Evolutionary conservation across 2,329 filamentous ascomycete species (phyloP).

Genomic region (Aspergillus puulaauensis): DNA sequence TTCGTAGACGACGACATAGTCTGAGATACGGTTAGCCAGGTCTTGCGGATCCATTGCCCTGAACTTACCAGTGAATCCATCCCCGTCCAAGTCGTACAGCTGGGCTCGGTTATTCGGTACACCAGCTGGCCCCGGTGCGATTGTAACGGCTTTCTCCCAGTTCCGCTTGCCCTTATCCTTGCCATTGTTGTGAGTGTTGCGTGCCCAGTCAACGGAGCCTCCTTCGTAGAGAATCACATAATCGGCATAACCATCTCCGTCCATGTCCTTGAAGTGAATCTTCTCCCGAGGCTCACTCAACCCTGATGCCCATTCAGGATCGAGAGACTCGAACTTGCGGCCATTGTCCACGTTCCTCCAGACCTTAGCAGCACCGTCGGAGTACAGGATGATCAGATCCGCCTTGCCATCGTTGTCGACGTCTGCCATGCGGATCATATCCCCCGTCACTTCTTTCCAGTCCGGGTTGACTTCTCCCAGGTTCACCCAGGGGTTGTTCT

Average conservation of each 20-base stretch:
- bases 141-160: not conserved
- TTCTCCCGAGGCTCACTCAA: not conserved
- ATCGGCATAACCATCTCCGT: constrained; percentile 1
- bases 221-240: not conserved
- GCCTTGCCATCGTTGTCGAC: not conserved
- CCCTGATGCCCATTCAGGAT: not conserved
- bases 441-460: not conserved
- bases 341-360: not conserved
- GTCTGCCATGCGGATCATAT: not conserved
- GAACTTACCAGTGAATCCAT: not conserved
- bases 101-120: not conserved
- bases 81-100: not conserved
- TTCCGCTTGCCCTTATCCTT: not conserved
- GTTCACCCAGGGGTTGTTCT: not conserved
- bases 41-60: too few species aligned
- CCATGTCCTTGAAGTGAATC: not conserved
- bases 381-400: not conserved
- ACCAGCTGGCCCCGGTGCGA: not conserved
- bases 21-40: not conserved
- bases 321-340: not conserved
- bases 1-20: not conserved
- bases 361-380: not conserved
- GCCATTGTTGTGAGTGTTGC: not conserved
- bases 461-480: not conserved
- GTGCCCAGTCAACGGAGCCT: not conserved